Conservation (phyloP, 108 stramenopile genomes). For the Nitzschia palea region DNA sequence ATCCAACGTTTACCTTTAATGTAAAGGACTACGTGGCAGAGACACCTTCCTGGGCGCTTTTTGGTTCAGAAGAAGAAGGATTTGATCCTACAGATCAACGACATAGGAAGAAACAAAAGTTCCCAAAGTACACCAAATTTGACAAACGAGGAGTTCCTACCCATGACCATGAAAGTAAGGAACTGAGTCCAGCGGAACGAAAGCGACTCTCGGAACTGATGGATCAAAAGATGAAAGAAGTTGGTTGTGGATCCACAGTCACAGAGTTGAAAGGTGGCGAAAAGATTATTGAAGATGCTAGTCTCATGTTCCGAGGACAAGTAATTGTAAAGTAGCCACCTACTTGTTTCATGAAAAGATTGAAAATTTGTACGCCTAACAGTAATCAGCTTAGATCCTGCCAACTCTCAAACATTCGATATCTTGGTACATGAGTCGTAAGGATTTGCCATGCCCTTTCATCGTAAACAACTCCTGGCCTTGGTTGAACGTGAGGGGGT, state of each 20-base stretch:
- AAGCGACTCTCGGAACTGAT: conserved; percentile 49
- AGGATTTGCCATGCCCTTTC: too few species aligned
- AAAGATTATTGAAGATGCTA: conserved; percentile 74
- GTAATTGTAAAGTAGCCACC: conserved; percentile 29
- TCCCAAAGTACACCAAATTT: conserved; percentile 78
- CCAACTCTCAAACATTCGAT: too few species aligned
- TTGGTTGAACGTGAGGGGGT: too few species aligned
- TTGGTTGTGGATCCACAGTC: conserved; percentile 69
- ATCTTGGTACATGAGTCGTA: too few species aligned
- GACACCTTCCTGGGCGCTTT: conserved; percentile 91
- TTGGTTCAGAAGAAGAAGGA: conserved; percentile 90
- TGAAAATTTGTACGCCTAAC: too few species aligned
- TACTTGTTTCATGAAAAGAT: too few species aligned
- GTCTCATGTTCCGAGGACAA: conserved; percentile 84
- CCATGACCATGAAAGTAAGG: conserved; percentile 68
- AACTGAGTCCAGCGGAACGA: conserved; percentile 52
- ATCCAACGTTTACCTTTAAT: conserved; percentile 70
- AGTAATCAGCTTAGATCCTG: too few species aligned
- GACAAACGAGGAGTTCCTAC: conserved; percentile 79
- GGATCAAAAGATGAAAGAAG: conserved; percentile 64
- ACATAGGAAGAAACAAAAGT: conserved; percentile 77
- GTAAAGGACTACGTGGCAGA: conserved; percentile 88
- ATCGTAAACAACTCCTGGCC: too few species aligned
- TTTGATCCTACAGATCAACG: conserved; percentile 93
- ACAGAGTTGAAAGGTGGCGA: conserved; percentile 76